phyloP scores from a whole-genome alignment of 169 alveolate species.

The Plasmodium blacklocki region DNA sequence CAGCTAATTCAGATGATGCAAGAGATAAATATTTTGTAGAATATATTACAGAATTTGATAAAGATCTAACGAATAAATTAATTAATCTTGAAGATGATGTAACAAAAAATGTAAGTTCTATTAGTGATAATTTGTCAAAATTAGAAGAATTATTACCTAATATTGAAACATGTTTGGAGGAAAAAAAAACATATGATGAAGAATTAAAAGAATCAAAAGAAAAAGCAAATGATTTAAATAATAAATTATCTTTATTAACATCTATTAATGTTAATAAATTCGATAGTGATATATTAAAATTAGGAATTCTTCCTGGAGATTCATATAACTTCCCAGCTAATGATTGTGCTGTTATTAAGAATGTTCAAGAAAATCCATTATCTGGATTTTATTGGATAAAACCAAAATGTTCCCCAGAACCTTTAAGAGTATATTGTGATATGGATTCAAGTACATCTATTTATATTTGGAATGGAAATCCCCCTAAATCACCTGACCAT shows the following conservation, averaged over 20 bases:
- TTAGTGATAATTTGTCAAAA: conserved; percentile 84
- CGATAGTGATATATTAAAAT: conserved; percentile 76
- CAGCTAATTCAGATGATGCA: conserved; percentile 92
- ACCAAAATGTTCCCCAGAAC: conserved; percentile 90
- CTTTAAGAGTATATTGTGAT: conserved; percentile 92
- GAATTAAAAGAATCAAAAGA: conserved; percentile 81
- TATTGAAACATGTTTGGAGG: conserved; percentile 85
- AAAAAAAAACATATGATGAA: conserved; percentile 80
- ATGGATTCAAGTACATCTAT: conserved; percentile 86
- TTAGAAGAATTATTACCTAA: conserved; percentile 85
- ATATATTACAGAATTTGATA: conserved; percentile 87
- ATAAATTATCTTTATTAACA: conserved; percentile 70
- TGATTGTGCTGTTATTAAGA: conserved; percentile 88
- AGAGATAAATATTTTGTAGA: conserved; percentile 92
- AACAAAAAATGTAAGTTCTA: conserved; percentile 81
- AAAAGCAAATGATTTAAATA: conserved; percentile 79
- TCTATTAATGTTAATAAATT: conserved; percentile 54
- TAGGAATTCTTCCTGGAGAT: conserved; percentile 86
- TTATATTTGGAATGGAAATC: conserved; percentile 82
- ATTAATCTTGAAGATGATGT: conserved; percentile 88
- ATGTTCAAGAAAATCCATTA: conserved; percentile 57
- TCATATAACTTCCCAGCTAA: conserved; percentile 89
- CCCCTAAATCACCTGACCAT: conserved; percentile 80
- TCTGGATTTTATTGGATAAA: conserved; percentile 94
- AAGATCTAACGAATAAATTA: conserved; percentile 83